Evolutionary conservation across 495 filamentous ascomycete genomes (phyloP).

Genomic region (Collariella sp.): DNA sequence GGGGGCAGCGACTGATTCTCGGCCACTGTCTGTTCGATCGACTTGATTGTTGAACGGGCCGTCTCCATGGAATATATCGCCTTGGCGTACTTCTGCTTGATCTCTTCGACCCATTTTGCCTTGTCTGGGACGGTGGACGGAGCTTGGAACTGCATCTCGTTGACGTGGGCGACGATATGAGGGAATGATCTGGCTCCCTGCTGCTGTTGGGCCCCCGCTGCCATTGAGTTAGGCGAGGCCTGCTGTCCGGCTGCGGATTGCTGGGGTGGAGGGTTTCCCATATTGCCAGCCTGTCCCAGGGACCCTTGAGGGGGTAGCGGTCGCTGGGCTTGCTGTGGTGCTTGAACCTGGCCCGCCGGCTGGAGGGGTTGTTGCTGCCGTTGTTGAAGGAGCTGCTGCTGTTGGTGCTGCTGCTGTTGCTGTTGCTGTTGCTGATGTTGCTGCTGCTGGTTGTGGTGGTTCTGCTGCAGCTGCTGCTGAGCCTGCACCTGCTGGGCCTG

Average conservation of each 20-base stretch:
- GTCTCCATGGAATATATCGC: conserved; percentile 32
- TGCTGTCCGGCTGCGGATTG: background rate
- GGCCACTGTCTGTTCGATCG: conserved; percentile 22
- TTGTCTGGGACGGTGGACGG: conserved; percentile 17
- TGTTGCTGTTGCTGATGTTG: conserved; percentile 10
- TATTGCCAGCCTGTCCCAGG: background rate
- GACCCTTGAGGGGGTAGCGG: background rate
- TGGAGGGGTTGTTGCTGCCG: background rate
- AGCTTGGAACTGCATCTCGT: conserved; percentile 27
- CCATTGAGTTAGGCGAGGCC: background rate
- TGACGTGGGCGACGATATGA: conserved; percentile 30
- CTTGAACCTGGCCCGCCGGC: conserved; percentile 5
- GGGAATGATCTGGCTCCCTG: conserved; percentile 16
- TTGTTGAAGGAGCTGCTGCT: conserved; percentile 8
- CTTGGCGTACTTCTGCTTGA: conserved; percentile 26
- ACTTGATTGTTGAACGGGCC: conserved; percentile 14
- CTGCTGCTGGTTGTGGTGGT: conserved; percentile 13
- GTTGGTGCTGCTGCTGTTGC: conserved; percentile 7
- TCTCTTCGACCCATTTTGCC: conserved; percentile 26
- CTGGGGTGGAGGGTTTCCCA: background rate
- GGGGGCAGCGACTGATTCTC: conserved; percentile 23
- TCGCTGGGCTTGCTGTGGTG: conserved; percentile 5
- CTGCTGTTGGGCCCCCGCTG: conserved; percentile 4
- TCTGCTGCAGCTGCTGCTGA: conserved; percentile 9
- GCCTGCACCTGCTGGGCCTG: conserved; percentile 11